Evolutionary conservation across 2,329 filamentous ascomycete species (phyloP).

Genomic region (Aotearoamyces nothofagi): DNA sequence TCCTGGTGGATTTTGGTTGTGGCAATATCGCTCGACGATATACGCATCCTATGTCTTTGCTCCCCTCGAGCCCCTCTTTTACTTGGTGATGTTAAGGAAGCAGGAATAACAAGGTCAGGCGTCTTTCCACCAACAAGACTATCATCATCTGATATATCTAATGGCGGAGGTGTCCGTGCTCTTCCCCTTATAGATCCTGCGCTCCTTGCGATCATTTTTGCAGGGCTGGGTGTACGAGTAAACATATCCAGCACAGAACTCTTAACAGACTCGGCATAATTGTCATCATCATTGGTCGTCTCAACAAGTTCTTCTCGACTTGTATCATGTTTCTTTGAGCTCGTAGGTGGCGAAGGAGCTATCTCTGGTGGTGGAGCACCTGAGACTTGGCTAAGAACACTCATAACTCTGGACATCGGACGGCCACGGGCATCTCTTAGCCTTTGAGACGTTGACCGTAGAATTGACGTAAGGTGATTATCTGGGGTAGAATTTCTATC

Average conservation of each 20-base stretch:
- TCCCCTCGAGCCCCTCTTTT: slow-evolving; percentile 6
- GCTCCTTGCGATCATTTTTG: slow-evolving; percentile 5
- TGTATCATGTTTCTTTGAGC: slow-evolving; percentile 6
- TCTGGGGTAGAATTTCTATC: slow-evolving; percentile 12
- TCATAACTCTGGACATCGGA: slow-evolving; percentile 11
- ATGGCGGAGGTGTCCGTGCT: slow-evolving; percentile 7
- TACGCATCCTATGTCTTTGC: slow-evolving; percentile 5
- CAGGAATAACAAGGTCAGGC: slow-evolving; percentile 10
- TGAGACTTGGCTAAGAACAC: slow-evolving; percentile 8
- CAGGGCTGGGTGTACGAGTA: slow-evolving; percentile 8
- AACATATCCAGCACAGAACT: slow-evolving; percentile 9
- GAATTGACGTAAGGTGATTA: slow-evolving; percentile 12
- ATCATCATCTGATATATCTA: slow-evolving; percentile 9
- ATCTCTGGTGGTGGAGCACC: slow-evolving; percentile 11
- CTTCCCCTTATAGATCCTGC: slow-evolving; percentile 1
- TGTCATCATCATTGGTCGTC: neutral
- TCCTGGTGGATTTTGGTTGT: slow-evolving; percentile 7
- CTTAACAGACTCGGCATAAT: slow-evolving; percentile 6
- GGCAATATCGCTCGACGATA: slow-evolving; percentile 4
- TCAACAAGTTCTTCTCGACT: slow-evolving; percentile 8
- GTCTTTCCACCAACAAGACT: slow-evolving; percentile 10
- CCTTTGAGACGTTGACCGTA: slow-evolving; percentile 14
- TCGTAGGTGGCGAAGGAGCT: slow-evolving; percentile 9
- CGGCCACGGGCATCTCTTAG: slow-evolving; percentile 8
- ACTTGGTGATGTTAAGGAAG: slow-evolving; percentile 12